Base-by-base conservation (phyloP, 495 filamentous ascomycete genomes). In the Daldinia childiae region DNA sequence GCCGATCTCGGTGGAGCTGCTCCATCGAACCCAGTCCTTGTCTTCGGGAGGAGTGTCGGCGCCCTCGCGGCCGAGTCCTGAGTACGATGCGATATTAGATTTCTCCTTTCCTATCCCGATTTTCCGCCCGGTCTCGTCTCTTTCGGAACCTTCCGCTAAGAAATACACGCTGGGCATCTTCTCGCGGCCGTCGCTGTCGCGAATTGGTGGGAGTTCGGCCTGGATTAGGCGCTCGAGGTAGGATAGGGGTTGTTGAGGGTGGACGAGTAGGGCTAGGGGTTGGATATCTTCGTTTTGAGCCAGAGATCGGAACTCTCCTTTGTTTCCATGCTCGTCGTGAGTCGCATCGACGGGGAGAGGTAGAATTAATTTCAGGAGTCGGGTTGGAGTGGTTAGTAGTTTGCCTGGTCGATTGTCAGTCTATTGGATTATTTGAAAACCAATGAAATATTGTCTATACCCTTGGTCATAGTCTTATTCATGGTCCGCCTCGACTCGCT, bases 161-260 rank as follows among this genome's bases (percentile, higher is more conserved):
- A 98, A 98, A 32, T 91, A 90, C 0, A 98, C 83, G 17, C 80
- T 85, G 1, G 94, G 93, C 6, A 91, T 84, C 62, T 90, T 91
- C 27, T 89, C 84, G 36, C 88, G 83, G 17, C 86, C 87, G 52
- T 83, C 71, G n/a, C 86, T 81, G 2, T 85, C 80, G 51, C 79
- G 82, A n/a, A 97, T 82, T 0, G 87, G 86, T 0, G 94, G 93
- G 0, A 98, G 76, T 78, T 98, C 94, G 66, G 93, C 89, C 79
- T 97, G 95, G 67, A 98, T 93, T 3, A 98, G 82, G 2, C 92
- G 90, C 78, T 97, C 93, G 43, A 97, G 89, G 78, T 97, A 96
- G 29, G 93, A 97, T 15, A 98, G 84, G 0, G 95, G 94, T 78
- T 98, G 94, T 71, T 95, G 92, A 0, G 95, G 93, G 78, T 98